Evolutionary conservation across 805 yeast species (phyloP), one percentile per base, ranked within the genome.

Genomic region (Saccharomyces paradoxus): DNA sequence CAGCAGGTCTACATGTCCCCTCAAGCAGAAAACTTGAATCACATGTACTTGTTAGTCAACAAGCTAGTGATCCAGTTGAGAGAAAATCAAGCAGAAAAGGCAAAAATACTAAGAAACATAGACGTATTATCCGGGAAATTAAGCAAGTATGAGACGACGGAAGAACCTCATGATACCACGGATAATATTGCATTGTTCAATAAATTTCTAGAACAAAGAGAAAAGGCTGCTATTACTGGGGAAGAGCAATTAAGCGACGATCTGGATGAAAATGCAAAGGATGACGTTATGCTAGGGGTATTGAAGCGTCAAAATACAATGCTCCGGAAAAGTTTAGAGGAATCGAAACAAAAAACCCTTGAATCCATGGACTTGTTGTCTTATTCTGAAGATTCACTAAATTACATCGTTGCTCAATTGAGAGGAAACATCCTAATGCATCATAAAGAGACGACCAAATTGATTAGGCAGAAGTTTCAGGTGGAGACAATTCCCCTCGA

Each of bases 1-100:
- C 60, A 50, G 54, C 60, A 13, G 51, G 47, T 64, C 14, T 64
- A 61, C 41, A 60, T 65, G 64, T 63, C 59, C 31, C 65, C 67
- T 2, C 68, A 66, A 49, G 58, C 67, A 4, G 70, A 66, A 48
- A 64, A 64, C 46, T 53, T 66, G 41, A 54, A 55, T 8, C 60
- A 64, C 29, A 51, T 66, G 59, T 64, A 66, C 49, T 50, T 53
- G n/a, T 53, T 64, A 46, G 63, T 63, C 8, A 56, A 60, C 9
- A 54, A 50, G 30, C 56, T 66, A 12, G 50, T 60, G 26, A 48
- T 30, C 2, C 64, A 61, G 44, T 41, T 64, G 55, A 47, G 53
- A 14, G 55, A 54, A 29, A 66, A 66, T 51, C 58, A 64, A 49
- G 30, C 31, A 9, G 57, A 61, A 41, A 59, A 64, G 44, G 60